These are phyloP conservation scores for Bauhinia variegata DNA, from an alignment of 306 rosid species.

Conservation along the genomic window DNA sequence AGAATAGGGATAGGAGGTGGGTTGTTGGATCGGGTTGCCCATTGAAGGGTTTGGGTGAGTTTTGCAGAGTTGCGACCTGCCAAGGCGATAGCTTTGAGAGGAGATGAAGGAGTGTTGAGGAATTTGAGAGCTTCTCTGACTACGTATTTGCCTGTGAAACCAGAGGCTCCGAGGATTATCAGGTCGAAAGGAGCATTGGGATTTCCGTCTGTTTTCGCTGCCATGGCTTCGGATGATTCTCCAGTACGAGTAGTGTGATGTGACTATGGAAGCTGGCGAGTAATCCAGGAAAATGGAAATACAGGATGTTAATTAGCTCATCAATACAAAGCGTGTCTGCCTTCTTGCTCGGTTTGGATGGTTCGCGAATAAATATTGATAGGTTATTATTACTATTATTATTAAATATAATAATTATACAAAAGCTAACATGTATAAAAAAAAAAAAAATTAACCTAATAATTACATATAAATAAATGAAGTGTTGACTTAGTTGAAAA, in stretches of 20 bases:
- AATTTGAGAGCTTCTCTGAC: slow-evolving; percentile 74
- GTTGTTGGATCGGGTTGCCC: slow-evolving; percentile 67
- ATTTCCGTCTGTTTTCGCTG: neutral
- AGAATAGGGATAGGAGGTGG: slow-evolving; percentile 63
- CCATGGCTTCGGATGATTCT: neutral
- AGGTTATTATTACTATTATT: no score
- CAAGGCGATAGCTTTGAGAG: slow-evolving; percentile 69
- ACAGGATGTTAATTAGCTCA: no score
- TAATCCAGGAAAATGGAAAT: no score
- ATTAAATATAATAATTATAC: no score
- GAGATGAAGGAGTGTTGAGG: slow-evolving; percentile 54
- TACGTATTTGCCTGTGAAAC: slow-evolving; percentile 87
- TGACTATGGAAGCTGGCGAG: no score
- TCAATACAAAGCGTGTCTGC: no score
- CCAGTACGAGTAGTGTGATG: neutral
- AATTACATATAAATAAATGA: no score
- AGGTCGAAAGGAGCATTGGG: slow-evolving; percentile 51
- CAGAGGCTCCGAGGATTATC: slow-evolving; percentile 80
- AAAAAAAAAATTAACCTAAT: no score
- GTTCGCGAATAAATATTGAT: no score
- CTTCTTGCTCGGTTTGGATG: no score
- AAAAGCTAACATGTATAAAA: no score
- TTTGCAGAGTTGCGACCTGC: slow-evolving; percentile 74
- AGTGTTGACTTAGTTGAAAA: no score
- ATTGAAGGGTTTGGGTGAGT: slow-evolving; percentile 58